Base-by-base conservation (phyloP, 2,329 filamentous ascomycete genomes). In the Aspergillus sp. region DNA sequence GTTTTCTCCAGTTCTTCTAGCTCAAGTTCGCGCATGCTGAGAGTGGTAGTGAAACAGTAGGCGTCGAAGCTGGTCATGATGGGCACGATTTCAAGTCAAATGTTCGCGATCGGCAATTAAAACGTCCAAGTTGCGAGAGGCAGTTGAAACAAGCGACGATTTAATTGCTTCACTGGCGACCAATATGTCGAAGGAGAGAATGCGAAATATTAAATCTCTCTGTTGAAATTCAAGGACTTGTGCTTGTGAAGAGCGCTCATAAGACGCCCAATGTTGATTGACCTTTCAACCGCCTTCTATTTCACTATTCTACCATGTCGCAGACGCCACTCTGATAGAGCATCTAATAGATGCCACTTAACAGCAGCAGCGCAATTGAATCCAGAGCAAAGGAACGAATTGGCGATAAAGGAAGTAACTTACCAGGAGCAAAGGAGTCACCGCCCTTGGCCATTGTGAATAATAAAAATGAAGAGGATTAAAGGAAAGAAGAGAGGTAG, bases 361-460 rank as follows among this genome's bases (percentile, higher is more conserved):
- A 19, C 14, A 39, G 19, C 15, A 33, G 9, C 46, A 40, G 33
- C 21, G 54, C 47, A n/a, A 14, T 11, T 9, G 37, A 14, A 43
- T 7, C 47, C 21, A 19, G 25, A 46, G 41, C 45, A 45, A 55
- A 53, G 54, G 43, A 50, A n/a, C 21, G 27, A 53, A 39, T 14
- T 43, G 45, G 39, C 47, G 35, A 46, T 61, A 47, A 46, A 40
- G 39, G 46, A 51, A 39, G 33, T 15, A 58, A 75, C 79, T 66
- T 79, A 81, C 79, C 79, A 61, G 75, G 69, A 69, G 73, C 69
- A 71, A 73, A 76, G 71, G 17, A 35, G 37, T 55, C 53, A 70
- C 66, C 67, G 73, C 80, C 80, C 72, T 76, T 81, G 72, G 63
- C 70, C 72, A 74, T 73, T 72, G 65, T 74, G 70, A 69, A 64